Conservation (phyloP, 768 basidiomycete genomes). For the Podaxis pistillaris region DNA sequence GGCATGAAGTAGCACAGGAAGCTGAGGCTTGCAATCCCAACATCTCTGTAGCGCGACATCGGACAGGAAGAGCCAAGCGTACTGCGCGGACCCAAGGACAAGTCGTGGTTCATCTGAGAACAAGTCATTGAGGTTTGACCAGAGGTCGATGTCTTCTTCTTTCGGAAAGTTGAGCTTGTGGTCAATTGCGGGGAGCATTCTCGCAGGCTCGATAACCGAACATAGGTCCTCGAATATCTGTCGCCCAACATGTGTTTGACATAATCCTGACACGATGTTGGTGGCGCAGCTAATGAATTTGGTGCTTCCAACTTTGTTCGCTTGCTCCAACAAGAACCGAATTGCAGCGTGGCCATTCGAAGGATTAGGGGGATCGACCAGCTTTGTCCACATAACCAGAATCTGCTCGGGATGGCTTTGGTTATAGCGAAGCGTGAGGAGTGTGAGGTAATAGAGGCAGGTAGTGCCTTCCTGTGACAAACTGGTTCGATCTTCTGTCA, state of each 20-base stretch:
- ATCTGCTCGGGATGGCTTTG: conserved; percentile 79
- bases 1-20: conserved; percentile 76
- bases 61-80: conserved; percentile 81
- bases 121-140: conserved; percentile 76
- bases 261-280: conserved; percentile 81
- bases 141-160: conserved; percentile 68
- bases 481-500: conserved; percentile 53
- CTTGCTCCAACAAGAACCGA: conserved; percentile 84
- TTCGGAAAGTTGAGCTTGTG: conserved; percentile 65
- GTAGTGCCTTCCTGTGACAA: conserved; percentile 59
- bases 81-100: conserved; percentile 79
- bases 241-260: conserved; percentile 69
- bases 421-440: conserved; percentile 76
- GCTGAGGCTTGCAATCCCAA: conserved; percentile 69
- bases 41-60: conserved; percentile 74
- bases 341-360: conserved; percentile 78
- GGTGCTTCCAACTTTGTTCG: conserved; percentile 76
- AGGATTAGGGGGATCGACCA: conserved; percentile 70
- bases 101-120: conserved; percentile 72
- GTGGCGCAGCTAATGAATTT: conserved; percentile 78
- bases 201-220: conserved; percentile 77
- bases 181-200: conserved; percentile 78
- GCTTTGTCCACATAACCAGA: conserved; percentile 70
- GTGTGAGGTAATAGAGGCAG: conserved; percentile 77
- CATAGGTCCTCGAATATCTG: conserved; percentile 83